phyloP scores from a whole-genome alignment of 1,284 basidiomycete species.

The Paramarasmius palmivorus region DNA sequence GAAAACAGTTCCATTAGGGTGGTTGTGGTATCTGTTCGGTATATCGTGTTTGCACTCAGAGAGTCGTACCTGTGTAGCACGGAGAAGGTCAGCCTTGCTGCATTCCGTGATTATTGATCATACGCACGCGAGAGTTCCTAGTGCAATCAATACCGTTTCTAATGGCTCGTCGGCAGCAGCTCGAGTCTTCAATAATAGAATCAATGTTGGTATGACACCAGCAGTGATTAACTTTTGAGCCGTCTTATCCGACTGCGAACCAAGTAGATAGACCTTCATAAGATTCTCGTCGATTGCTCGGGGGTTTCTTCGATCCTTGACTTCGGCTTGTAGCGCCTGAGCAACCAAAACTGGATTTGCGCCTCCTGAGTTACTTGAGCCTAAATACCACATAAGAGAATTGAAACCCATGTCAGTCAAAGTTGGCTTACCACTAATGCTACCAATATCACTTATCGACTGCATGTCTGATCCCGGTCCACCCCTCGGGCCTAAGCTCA shows the following conservation, averaged over 20 bases:
- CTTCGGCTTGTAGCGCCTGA: conserved; percentile 15
- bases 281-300: conserved; percentile 12
- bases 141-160: conserved; percentile 11
- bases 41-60: conserved; percentile 15
- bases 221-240: conserved; percentile 15
- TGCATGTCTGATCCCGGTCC: background rate
- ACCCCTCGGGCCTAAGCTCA: background rate
- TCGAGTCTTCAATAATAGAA: conserved; percentile 12
- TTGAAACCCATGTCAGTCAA: background rate
- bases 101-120: too few relatives aligned
- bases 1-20: conserved; percentile 15
- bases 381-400: too few relatives aligned
- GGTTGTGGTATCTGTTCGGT: conserved; percentile 12
- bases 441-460: conserved; percentile 1
- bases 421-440: background rate
- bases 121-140: conserved; percentile 10
- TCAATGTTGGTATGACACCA: conserved; percentile 11
- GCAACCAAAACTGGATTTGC: conserved; percentile 14
- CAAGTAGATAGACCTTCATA: conserved; percentile 11
- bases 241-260: conserved; percentile 9
- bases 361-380: background rate
- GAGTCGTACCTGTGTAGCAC: conserved; percentile 8
- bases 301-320: conserved; percentile 9
- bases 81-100: too few relatives aligned
- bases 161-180: conserved; percentile 5